phyloP scores from a whole-genome alignment of 2,329 filamentous ascomycete genomes.

The Hymenoscyphus albidus region DNA sequence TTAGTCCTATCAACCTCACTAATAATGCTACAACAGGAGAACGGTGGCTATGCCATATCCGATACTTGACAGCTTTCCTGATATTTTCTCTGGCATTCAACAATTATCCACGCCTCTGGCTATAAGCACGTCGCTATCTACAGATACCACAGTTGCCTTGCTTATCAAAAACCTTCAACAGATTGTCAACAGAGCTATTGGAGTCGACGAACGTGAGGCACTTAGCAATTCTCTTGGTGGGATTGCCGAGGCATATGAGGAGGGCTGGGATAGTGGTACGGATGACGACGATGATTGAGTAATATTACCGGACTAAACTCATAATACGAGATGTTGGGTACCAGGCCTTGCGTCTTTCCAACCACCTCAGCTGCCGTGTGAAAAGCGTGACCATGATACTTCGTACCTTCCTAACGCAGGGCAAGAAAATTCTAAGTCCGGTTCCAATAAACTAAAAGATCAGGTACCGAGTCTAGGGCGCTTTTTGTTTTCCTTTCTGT shows the following conservation, averaged over 20 bases:
- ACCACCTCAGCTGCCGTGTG: not conserved
- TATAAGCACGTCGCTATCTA: constrained; percentile 61
- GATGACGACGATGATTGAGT: constrained; percentile 58
- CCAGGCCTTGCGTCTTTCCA: not conserved
- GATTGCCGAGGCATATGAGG: constrained; percentile 83
- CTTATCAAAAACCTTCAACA: constrained; percentile 63
- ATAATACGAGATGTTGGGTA: not conserved
- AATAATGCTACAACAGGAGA: constrained; percentile 35
- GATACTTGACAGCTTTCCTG: constrained; percentile 77
- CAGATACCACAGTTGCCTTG: constrained; percentile 68
- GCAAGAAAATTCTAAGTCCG: not conserved
- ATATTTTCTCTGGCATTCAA: constrained; percentile 55
- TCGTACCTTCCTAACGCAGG: not conserved
- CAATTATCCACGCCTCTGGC: constrained; percentile 42
- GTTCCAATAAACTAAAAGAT: not conserved
- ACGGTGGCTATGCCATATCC: constrained; percentile 60
- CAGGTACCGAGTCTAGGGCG: not conserved
- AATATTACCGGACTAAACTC: not conserved
- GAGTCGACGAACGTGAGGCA: constrained; percentile 75
- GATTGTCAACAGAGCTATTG: constrained; percentile 59
- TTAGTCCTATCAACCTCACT: constrained; percentile 8
- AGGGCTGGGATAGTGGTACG: constrained; percentile 78
- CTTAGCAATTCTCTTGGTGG: constrained; percentile 78
- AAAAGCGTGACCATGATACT: not conserved
- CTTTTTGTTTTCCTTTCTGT: no score